A percentile compares a stretch with the other conserved stretches of the same genome.
Evolutionary conservation across 164 flowering plant genomes (phyloP).

Genomic region (Nelumbo lutea): DNA sequence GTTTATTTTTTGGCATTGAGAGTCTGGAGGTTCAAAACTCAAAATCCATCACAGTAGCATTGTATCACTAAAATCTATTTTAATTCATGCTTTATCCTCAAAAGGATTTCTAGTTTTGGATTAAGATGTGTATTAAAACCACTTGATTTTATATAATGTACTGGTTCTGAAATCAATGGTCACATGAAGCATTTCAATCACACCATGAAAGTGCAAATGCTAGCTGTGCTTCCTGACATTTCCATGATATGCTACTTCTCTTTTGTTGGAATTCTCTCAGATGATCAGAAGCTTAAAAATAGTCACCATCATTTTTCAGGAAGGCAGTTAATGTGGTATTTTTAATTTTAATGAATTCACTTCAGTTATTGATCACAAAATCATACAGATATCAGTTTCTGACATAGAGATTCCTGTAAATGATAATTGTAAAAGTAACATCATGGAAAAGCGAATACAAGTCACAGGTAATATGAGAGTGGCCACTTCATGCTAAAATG

Average conservation of each 20-base stretch:
- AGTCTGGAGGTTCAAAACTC: conserved; percentile 20
- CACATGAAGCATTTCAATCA: conserved; percentile 46
- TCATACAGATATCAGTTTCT: conserved; percentile 37
- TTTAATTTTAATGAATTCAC: too few relatives aligned
- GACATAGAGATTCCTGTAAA: conserved; percentile 33
- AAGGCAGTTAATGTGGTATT: conserved; percentile 16
- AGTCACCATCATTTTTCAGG: conserved; percentile 37
- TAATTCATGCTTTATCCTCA: conserved; percentile 55
- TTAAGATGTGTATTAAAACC: conserved; percentile 59
- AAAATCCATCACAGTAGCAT: conserved; percentile 13
- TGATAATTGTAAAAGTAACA: conserved; percentile 31
- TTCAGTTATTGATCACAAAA: too few relatives aligned
- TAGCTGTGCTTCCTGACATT: conserved; percentile 60
- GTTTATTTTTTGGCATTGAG: conserved; percentile 47
- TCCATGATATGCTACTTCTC: conserved; percentile 33
- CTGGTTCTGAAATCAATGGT: conserved; percentile 34
- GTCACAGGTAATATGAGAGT: conserved; percentile 45
- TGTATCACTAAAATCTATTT: conserved; percentile 47
- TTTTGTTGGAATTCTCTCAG: not conserved
- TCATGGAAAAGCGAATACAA: conserved; percentile 37
- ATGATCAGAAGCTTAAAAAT: conserved; percentile 6
- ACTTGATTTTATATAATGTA: conserved; percentile 30
- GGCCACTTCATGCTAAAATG: too few relatives aligned
- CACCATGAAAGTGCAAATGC: conserved; percentile 51
- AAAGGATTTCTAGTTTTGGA: conserved; percentile 60